These are phyloP conservation scores for Bisporella sp. DNA, from an alignment of 2,329 filamentous ascomycete species.

Conservation along the genomic window DNA sequence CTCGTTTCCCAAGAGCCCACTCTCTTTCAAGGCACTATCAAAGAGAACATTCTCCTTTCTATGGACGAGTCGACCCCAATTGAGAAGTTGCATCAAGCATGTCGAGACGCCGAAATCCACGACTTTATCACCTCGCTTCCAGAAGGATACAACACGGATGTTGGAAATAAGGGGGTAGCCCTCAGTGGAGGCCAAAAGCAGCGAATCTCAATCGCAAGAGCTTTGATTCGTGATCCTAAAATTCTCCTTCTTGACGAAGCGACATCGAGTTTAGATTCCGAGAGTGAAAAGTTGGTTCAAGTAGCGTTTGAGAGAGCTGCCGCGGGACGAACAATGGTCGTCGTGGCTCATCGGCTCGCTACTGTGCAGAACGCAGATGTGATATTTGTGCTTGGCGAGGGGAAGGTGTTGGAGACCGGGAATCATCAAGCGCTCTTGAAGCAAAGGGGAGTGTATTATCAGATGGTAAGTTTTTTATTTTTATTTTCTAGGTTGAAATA, in stretches of 20 bases:
- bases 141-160: slow-evolving; percentile 40
- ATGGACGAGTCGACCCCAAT: slow-evolving; percentile 36
- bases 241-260: slow-evolving; percentile 53
- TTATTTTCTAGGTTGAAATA: neutral
- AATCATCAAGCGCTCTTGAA: slow-evolving; percentile 19
- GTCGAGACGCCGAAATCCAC: slow-evolving; percentile 43
- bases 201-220: slow-evolving; percentile 47
- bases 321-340: slow-evolving; percentile 63
- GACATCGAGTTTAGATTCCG: slow-evolving; percentile 48
- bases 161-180: slow-evolving; percentile 38
- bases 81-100: slow-evolving; percentile 38
- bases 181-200: slow-evolving; percentile 50
- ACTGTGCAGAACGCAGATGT: slow-evolving; percentile 64
- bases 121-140: slow-evolving; percentile 46
- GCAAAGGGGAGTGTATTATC: slow-evolving; percentile 23
- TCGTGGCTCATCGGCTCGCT: slow-evolving; percentile 70
- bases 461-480: slow-evolving; percentile 18
- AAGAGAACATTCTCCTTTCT: slow-evolving; percentile 64
- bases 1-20: slow-evolving; percentile 71
- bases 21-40: slow-evolving; percentile 53
- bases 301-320: slow-evolving; percentile 59
- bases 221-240: slow-evolving; percentile 43
- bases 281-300: slow-evolving; percentile 53
- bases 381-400: slow-evolving; percentile 24
- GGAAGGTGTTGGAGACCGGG: slow-evolving; percentile 22